Percentiles rank a stretch among this genome's conserved stretches.
Conservation (phyloP, 805 yeast genomes). For the Sungouiella thailandica region DNA sequence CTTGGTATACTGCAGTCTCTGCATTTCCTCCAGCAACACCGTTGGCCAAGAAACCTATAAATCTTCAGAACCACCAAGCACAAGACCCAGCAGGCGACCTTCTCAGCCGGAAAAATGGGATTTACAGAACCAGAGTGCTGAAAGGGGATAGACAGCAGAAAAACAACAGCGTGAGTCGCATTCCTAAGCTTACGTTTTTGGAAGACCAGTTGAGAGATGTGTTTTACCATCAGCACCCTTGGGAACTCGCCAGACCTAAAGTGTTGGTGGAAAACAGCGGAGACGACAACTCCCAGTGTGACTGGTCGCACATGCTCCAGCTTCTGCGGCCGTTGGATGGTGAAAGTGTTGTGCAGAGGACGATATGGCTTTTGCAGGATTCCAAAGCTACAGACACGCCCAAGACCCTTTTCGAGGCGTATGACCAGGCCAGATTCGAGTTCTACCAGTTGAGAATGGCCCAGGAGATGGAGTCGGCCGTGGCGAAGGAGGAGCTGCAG, state of each 20-base stretch:
- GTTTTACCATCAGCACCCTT: constrained; percentile 92
- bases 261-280: constrained; percentile 72
- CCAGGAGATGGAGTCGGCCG: constrained; percentile 68
- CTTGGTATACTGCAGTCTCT: constrained; percentile 85
- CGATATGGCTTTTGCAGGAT: constrained; percentile 31
- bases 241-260: constrained; percentile 94
- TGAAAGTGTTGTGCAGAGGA: constrained; percentile 52
- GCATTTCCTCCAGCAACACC: constrained; percentile 74
- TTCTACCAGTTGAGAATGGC: constrained; percentile 83
- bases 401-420: constrained; percentile 53
- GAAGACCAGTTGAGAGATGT: constrained; percentile 81
- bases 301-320: constrained; percentile 82
- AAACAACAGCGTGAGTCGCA: constrained; percentile 38
- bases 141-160: constrained; percentile 32
- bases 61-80: constrained; percentile 21
- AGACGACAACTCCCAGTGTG: constrained; percentile 47
- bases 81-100: constrained; percentile 24
- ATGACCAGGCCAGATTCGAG: constrained; percentile 82
- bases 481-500: constrained; percentile 75
- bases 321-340: constrained; percentile 75
- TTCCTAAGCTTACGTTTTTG: constrained; percentile 51
- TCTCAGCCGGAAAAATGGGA: constrained; percentile 13
- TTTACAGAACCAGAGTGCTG: constrained; percentile 45
- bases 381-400: constrained; percentile 15
- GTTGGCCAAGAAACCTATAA: constrained; percentile 44